Percentiles rank a stretch among this genome's conserved stretches.
phyloP scores from a whole-genome alignment of 345 rosid genomes.

The Turritis glabra region DNA sequence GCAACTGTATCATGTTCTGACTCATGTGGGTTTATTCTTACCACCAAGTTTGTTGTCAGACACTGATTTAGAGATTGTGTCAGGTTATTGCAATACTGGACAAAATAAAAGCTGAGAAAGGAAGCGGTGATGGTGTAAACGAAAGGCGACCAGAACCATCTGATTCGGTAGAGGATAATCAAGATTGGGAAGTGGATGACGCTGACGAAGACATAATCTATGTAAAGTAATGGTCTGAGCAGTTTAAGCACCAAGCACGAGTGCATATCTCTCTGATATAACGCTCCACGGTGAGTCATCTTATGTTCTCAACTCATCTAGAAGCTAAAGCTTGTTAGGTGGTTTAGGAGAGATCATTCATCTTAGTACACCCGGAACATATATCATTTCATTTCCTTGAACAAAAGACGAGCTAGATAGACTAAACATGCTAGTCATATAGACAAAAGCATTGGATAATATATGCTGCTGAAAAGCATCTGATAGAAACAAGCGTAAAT shows the following conservation, averaged over 20 bases:
- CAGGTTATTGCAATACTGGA: constrained; percentile 85
- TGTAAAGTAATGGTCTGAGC: constrained; percentile 51
- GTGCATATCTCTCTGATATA: not conserved
- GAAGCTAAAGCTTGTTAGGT: not conserved
- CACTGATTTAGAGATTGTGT: constrained; percentile 28
- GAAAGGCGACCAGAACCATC: constrained; percentile 39
- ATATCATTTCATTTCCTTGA: not conserved
- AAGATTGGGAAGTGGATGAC: constrained; percentile 71
- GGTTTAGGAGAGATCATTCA: not conserved
- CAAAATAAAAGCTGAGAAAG: constrained; percentile 69
- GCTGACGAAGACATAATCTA: constrained; percentile 79
- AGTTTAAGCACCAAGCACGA: not conserved
- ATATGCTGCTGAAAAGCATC: not conserved
- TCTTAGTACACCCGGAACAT: not conserved
- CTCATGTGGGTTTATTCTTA: not conserved
- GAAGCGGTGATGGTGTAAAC: constrained; percentile 30
- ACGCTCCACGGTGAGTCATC: not conserved
- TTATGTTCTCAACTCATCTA: constrained; percentile 4
- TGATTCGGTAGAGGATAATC: constrained; percentile 46
- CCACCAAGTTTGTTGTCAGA: not conserved
- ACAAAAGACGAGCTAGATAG: not conserved
- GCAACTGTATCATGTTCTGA: not conserved
- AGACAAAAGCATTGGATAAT: not conserved
- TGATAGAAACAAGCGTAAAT: not conserved
- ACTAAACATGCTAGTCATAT: not conserved